A percentile compares a stretch with the other conserved stretches of the same genome.
Evolutionary conservation across 2,329 filamentous ascomycete genomes (phyloP).

Genomic region (Trichoderma gracile): DNA sequence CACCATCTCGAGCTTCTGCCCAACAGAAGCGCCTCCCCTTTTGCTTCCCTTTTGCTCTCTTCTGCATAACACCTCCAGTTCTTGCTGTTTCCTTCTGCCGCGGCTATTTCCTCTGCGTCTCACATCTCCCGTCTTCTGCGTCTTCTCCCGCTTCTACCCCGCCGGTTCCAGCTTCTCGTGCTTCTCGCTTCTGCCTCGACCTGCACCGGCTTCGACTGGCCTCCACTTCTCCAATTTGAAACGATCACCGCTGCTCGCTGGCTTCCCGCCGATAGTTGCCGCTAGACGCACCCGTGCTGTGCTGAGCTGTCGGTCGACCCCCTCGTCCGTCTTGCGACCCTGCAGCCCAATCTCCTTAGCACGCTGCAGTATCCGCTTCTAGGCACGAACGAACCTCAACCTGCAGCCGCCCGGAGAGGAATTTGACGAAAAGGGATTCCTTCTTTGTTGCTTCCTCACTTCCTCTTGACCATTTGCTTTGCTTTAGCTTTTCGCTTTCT

Average conservation of each 20-base stretch:
- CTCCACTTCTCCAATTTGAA: slow-evolving; percentile 17
- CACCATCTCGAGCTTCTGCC: neutral
- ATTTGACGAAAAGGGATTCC: slow-evolving; percentile 12
- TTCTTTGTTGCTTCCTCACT: neutral
- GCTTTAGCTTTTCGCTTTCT: neutral
- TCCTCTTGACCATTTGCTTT: slow-evolving; percentile 11
- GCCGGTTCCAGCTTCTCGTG: slow-evolving; percentile 15
- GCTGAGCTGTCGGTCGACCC: slow-evolving; percentile 22
- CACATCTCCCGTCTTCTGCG: neutral
- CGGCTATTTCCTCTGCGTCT: slow-evolving; percentile 3
- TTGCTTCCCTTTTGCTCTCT: neutral
- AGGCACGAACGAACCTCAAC: slow-evolving; percentile 24
- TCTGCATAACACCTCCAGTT: neutral
- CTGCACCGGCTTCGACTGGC: slow-evolving; percentile 15
- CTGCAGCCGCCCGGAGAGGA: slow-evolving; percentile 12
- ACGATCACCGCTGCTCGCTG: slow-evolving; percentile 19
- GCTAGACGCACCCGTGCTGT: slow-evolving; percentile 13
- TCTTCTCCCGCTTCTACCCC: slow-evolving; percentile 15
- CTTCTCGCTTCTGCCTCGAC: slow-evolving; percentile 13
- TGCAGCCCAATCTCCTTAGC: slow-evolving; percentile 25
- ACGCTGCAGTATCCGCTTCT: slow-evolving; percentile 23
- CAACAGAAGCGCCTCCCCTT: neutral
- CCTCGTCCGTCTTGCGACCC: slow-evolving; percentile 17
- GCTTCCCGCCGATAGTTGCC: slow-evolving; percentile 24
- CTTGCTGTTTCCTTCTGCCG: neutral